Evolutionary conservation across 805 yeast species (phyloP).

Genomic region (Wickerhamomyces mucosus): DNA sequence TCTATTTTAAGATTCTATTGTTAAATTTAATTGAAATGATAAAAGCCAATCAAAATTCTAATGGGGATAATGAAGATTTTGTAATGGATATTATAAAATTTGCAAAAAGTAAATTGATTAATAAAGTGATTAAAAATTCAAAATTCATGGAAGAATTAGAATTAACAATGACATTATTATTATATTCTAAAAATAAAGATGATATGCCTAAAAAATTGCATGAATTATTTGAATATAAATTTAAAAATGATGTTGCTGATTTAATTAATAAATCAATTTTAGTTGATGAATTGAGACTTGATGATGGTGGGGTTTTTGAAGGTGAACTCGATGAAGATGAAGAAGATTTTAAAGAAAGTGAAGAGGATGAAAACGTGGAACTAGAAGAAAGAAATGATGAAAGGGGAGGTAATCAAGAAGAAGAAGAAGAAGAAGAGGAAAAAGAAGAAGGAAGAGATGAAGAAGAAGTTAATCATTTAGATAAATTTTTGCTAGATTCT

Average conservation of each 20-base stretch:
- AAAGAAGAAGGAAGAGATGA: conserved; percentile 7
- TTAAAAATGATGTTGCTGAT: conserved; percentile 58
- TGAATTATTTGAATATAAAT: conserved; percentile 45
- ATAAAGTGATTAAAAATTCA: conserved; percentile 48
- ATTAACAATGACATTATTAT: conserved; percentile 71
- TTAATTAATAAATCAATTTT: conserved; percentile 62
- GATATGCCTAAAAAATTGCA: conserved; percentile 44
- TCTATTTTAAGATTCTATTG: conserved; percentile 66
- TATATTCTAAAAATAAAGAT: conserved; percentile 28
- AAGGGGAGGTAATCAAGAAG: neutral
- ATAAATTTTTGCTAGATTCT: conserved; percentile 13
- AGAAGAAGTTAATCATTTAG: conserved; percentile 1
- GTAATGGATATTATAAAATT: conserved; percentile 45
- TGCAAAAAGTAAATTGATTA: conserved; percentile 52
- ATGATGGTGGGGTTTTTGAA: neutral
- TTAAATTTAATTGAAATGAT: conserved; percentile 77
- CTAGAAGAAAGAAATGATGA: too few species aligned
- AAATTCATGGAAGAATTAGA: conserved; percentile 65
- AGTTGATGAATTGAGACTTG: neutral
- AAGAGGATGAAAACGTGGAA: too few species aligned
- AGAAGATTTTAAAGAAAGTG: neutral
- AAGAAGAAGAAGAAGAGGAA: neutral
- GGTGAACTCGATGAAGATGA: neutral
- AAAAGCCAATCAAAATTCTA: conserved; percentile 17
- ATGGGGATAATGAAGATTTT: conserved; percentile 35